Evolutionary conservation across 2,329 filamentous ascomycete species (phyloP), one percentile per base, ranked within the genome.

Genomic region (Exophiala alcalophila): DNA sequence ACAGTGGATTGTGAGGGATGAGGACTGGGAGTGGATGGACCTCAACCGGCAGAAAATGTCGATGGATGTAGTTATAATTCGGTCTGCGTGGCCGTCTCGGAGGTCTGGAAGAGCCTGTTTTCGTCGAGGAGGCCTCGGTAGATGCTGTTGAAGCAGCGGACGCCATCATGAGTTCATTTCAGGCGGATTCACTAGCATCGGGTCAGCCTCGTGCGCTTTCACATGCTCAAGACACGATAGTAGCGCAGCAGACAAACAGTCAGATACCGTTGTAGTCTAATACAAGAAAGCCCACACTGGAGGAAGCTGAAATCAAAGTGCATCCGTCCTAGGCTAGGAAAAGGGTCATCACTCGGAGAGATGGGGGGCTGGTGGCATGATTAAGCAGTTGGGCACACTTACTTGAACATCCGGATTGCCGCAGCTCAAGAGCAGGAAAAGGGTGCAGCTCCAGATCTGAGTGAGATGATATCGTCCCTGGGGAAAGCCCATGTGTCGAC

Each of bases 251-350:
- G 23, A 31, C 12, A 15, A 26, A 33, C 40, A 27, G 48, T 92
- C 86, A 92, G 86, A 92, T 92, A 92, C 86, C 86, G 86, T 92
- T 91, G 86, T 92, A 92, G 86, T 92, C 86, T 85, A 66, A 84
- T 82, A 79, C 75, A 76, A 71, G 71, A 27, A n/a, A 74, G 60
- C 64, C 61, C 65, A 63, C 70, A 74, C 65, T 53, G 70, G 66
- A 66, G 65, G 62, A 64, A 60, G 68, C 68, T 65, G 68, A 70
- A 73, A 73, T 71, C 71, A 68, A 72, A 68, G 63, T 70, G 67
- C 64, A 62, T 61, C 54, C 65, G n/a, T 65, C 62, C 69, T 73
- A 63, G 65, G 67, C 64, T 61, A 54, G 53, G 59, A 60, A 65
- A 59, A 52, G 57, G 60, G 63, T 72, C 69, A 72, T 73, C 70